Evolutionary conservation across 495 filamentous ascomycete genomes (phyloP).

Genomic region (Talaromyces stipitatus): DNA sequence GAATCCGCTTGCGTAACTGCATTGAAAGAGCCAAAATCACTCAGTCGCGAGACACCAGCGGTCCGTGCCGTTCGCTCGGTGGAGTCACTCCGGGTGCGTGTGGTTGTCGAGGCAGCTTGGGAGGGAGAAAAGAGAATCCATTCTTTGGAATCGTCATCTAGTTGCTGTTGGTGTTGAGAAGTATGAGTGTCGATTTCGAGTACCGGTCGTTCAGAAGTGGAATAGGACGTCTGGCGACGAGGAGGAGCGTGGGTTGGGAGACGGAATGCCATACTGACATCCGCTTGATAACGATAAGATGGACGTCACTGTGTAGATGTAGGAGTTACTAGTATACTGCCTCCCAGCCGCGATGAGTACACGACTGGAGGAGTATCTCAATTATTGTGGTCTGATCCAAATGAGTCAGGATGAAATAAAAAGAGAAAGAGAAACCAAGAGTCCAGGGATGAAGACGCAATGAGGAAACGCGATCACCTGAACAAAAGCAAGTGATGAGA

Average conservation of each 20-base stretch:
- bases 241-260: constrained; percentile 58
- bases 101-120: constrained; percentile 49
- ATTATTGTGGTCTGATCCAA: background rate
- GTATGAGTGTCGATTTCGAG: constrained; percentile 28
- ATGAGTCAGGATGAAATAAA: background rate
- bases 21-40: constrained; percentile 78
- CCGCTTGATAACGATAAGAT: constrained; percentile 5
- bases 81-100: constrained; percentile 62
- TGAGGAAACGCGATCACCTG: background rate
- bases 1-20: constrained; percentile 39
- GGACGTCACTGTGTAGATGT: background rate
- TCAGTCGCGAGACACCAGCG: constrained; percentile 64
- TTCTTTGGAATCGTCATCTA: constrained; percentile 66
- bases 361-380: background rate
- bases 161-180: constrained; percentile 21
- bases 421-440: background rate
- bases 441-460: background rate
- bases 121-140: constrained; percentile 92
- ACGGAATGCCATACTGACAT: constrained; percentile 69
- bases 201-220: constrained; percentile 37
- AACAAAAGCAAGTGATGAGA: background rate
- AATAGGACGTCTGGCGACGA: constrained; percentile 49
- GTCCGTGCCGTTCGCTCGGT: constrained; percentile 65
- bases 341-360: background rate
- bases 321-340: background rate